Base-by-base conservation (phyloP, 2,329 filamentous ascomycete species). In the Allantophomopsis lycopodina region DNA sequence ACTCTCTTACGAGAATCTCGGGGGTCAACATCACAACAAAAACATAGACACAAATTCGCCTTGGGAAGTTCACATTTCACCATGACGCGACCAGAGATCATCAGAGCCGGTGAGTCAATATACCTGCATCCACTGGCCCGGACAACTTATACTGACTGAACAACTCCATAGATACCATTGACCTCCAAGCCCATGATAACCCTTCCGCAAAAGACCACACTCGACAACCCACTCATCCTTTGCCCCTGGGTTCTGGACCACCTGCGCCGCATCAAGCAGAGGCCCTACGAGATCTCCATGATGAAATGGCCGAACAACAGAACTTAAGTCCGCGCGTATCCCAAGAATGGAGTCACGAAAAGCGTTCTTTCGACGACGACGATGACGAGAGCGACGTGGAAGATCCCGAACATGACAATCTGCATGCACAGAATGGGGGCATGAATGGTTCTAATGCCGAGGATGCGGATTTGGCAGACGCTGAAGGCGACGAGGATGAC, bases 151-250 rank as follows among this genome's bases (percentile, higher is more conserved):
- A 28, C 37, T 28, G 38, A 37, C 43, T 41, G 51, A 33, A 39
- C 43, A 39, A 44, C 39, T 33, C 38, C 36, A 42, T 61, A 94
- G 89, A 96, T 66, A 93, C 89, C 46, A 83, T 95, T 63, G 91
- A 96, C 64, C 77, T 96, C 39, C 91, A 96, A 71, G 76, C 86
- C 62, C 83, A 78, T 55, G 68, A 79, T 54, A 69, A 81, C 43
- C 86, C 87, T 28, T 91, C 88, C 35, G 85, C 89, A 32, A 73
- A 94, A 64, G 82, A 88, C 57, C 87, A 94, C 60, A 66, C 71
- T 13, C 68, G 67, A 49, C 72, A 74, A 54, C 65, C 64, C 40
- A 57, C 61, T 42, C 63, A 66, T 48, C 62, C 68, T 46, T 59
- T 63, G 43, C 68, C 64, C 42, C 61, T 68, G 51, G 73, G 62